Percentiles rank a stretch among this genome's conserved stretches.
Evolutionary conservation across 1,284 basidiomycete species (phyloP).

Genomic region (Malassezia equina): DNA sequence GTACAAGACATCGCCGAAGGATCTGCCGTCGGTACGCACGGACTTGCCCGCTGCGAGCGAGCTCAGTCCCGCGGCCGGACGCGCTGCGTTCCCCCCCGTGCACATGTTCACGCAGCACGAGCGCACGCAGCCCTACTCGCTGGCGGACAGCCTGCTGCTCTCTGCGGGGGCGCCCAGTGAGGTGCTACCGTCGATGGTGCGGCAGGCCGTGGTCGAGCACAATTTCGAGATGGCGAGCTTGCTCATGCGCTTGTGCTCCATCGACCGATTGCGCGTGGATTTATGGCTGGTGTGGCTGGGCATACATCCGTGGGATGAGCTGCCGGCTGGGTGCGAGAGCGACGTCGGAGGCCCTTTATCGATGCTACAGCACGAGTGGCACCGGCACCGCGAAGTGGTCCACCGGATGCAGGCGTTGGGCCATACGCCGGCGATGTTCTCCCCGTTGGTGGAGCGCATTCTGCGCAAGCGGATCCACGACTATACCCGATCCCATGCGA

Average conservation of each 20-base stretch:
- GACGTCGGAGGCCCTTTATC: slow-evolving; percentile 1
- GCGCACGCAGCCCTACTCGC: neutral
- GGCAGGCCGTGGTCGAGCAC: slow-evolving; percentile 37
- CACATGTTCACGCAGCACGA: neutral
- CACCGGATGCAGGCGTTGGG: neutral
- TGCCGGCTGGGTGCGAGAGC: neutral
- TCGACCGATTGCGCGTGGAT: slow-evolving; percentile 36
- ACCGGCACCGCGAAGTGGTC: neutral
- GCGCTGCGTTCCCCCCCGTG: neutral
- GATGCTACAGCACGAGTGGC: slow-evolving; percentile 13
- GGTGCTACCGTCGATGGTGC: slow-evolving; percentile 22
- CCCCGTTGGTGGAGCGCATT: slow-evolving; percentile 1
- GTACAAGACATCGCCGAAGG: neutral
- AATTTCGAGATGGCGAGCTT: slow-evolving; percentile 33
- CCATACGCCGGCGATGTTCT: slow-evolving; percentile 1
- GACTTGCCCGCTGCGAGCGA: neutral
- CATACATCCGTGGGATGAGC: neutral
- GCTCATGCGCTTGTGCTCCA: slow-evolving; percentile 32
- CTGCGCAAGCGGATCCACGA: slow-evolving; percentile 10
- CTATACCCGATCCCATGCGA: neutral
- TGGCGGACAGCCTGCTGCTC: neutral
- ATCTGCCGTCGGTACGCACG: neutral
- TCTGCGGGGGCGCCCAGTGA: neutral
- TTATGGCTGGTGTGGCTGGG: slow-evolving; percentile 44
- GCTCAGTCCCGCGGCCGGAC: neutral